Conservation (phyloP, 1,139 yeast species). For the Protomyces arabidopsidicola region DNA sequence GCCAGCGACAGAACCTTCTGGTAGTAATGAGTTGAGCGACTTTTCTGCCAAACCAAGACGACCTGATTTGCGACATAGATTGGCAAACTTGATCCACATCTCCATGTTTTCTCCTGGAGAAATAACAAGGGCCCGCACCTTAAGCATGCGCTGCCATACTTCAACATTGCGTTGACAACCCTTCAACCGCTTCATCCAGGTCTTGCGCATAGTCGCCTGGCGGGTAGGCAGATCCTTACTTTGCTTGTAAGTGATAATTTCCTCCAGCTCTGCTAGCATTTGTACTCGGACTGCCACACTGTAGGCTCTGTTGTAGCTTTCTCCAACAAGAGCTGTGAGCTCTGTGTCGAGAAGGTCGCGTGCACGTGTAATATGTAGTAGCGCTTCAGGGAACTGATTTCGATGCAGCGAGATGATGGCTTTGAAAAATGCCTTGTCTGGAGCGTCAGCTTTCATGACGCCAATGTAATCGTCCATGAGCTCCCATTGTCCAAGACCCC, state of each 20-base stretch:
- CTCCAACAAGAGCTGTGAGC: conserved; percentile 89
- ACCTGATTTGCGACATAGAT: conserved; percentile 89
- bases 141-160: conserved; percentile 94
- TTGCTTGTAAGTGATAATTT: conserved; percentile 81
- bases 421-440: conserved; percentile 89
- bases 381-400: conserved; percentile 78
- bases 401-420: conserved; percentile 84
- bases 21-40: conserved; percentile 64
- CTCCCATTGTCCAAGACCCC: conserved; percentile 99
- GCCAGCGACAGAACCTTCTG: conserved; percentile 43
- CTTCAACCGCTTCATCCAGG: conserved; percentile 87
- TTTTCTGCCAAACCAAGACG: conserved; percentile 89
- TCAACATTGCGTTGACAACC: conserved; percentile 97
- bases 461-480: conserved; percentile 85
- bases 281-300: conserved; percentile 95
- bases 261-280: conserved; percentile 94
- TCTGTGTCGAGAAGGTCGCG: conserved; percentile 88
- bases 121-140: conserved; percentile 87
- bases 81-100: conserved; percentile 97
- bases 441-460: conserved; percentile 87
- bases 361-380: conserved; percentile 71
- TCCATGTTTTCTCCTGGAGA: conserved; percentile 96
- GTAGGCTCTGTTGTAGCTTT: conserved; percentile 93
- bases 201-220: conserved; percentile 74
- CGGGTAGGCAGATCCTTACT: conserved; percentile 72